Conservation (phyloP, 305 asterid species). For the Petunia hybrid region DNA sequence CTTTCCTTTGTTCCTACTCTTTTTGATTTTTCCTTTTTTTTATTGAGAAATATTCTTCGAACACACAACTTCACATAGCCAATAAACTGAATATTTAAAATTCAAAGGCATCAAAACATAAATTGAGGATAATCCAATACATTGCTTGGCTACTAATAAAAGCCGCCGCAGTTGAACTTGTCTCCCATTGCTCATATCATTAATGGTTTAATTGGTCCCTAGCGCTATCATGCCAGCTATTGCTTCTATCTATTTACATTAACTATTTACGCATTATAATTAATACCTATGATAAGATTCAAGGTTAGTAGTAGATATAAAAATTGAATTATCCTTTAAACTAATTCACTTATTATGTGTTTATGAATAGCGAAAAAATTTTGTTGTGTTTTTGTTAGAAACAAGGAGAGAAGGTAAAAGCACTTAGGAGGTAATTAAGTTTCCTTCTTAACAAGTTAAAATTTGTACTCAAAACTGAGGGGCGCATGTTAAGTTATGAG, state of each 20-base stretch:
- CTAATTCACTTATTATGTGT: too few relatives aligned
- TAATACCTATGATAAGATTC: not conserved
- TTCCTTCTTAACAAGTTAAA: too few relatives aligned
- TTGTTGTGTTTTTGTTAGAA: too few relatives aligned
- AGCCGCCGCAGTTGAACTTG: constrained; percentile 20
- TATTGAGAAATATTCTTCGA: not conserved
- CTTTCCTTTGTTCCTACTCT: not conserved
- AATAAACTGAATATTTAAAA: not conserved
- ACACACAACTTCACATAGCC: not conserved
- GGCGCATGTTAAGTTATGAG: too few relatives aligned
- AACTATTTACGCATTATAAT: not conserved
- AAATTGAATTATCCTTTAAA: too few relatives aligned
- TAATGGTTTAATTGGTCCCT: not conserved
- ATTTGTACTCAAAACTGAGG: too few relatives aligned
- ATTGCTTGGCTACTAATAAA: constrained; percentile 10
- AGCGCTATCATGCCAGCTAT: constrained; percentile 3
- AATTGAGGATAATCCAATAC: not conserved
- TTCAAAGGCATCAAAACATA: not conserved
- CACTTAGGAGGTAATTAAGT: too few relatives aligned
- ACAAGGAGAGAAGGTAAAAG: too few relatives aligned
- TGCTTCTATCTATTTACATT: not conserved
- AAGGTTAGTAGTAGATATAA: too few relatives aligned
- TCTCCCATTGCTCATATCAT: not conserved
- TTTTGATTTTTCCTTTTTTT: too few relatives aligned
- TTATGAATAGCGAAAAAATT: too few relatives aligned